Evolutionary conservation across 2,329 filamentous ascomycete genomes (phyloP), one percentile per base, ranked within the genome.

Genomic region (Claviceps paspali): DNA sequence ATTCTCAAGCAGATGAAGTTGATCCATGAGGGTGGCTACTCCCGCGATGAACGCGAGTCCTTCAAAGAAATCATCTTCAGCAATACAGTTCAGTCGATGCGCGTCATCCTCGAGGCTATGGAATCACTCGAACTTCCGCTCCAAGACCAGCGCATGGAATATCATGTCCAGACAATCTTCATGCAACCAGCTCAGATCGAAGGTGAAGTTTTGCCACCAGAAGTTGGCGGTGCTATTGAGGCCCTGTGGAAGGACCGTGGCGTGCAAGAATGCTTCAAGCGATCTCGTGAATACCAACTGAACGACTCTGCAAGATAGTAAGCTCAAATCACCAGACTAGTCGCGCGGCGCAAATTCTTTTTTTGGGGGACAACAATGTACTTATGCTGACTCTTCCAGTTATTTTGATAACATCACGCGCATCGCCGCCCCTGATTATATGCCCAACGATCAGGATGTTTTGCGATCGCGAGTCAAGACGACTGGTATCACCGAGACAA

Each of bases 1-100:
- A 45, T 46, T 26, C 41, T 46, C 37, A 41, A 53, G 58, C 46
- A 61, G 53, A 42, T 98, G 91, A 98, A 96, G 73, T 82, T 98
- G 55, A 98, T 98, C 55, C 85, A 98, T 62, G 91, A 98, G 70
- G 91, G 91, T 46, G 88, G 91, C 50, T 98, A 96, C 68, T 96
- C 91, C 44, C 82, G 88, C 60, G 91, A 96, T 49, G 75, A 79
- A 58, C 68, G 73, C 44, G 73, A 79, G 56, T 77, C 72, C 5
- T 79, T 79, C 66, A 78, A 79, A 59, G 75, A 79, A 51, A 78
- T 78, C 52, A 78, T 79, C 53, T 79, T 77, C 62, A 77, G 71
- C 62, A 79, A 79, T 59, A 78, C 73, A 1, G 73, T 79, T 12
- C 74, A 79, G 55, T 78, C 73, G 27, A 79, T 79, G 74, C 73